phyloP scores from a whole-genome alignment of 2,329 filamentous ascomycete species.

The Calonectria fujianensis region DNA sequence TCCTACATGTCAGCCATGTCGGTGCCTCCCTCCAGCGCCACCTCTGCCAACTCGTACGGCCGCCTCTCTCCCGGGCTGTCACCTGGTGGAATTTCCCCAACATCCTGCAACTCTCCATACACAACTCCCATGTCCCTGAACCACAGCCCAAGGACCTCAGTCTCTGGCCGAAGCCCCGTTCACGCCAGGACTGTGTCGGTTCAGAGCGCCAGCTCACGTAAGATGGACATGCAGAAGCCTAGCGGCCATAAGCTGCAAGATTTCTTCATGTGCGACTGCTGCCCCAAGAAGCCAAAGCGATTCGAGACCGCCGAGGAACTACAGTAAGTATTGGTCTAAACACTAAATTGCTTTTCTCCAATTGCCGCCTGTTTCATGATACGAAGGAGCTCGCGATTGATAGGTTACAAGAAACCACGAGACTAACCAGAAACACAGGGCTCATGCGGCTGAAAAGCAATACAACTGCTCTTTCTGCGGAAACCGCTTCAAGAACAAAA shows the following conservation, averaged over 20 bases:
- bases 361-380: slow-evolving; percentile 15
- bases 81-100: slow-evolving; percentile 71
- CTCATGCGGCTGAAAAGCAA: slow-evolving; percentile 96
- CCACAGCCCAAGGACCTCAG: slow-evolving; percentile 69
- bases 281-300: slow-evolving; percentile 97
- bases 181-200: slow-evolving; percentile 69
- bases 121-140: slow-evolving; percentile 68
- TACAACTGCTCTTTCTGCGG: slow-evolving; percentile 95
- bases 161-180: slow-evolving; percentile 61
- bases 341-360: slow-evolving; percentile 4
- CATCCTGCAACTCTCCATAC: slow-evolving; percentile 70
- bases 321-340: slow-evolving; percentile 74
- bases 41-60: slow-evolving; percentile 66
- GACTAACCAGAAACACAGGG: slow-evolving; percentile 69
- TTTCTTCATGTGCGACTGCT: slow-evolving; percentile 89
- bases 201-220: slow-evolving; percentile 71
- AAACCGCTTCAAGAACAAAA: slow-evolving; percentile 99
- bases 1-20: slow-evolving; percentile 70
- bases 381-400: slow-evolving; percentile 2
- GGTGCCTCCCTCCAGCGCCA: slow-evolving; percentile 64
- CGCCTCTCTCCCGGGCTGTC: slow-evolving; percentile 69
- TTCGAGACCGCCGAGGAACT: slow-evolving; percentile 91
- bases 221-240: slow-evolving; percentile 70
- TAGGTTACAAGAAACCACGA: slow-evolving; percentile 1
- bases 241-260: slow-evolving; percentile 70